Percentiles rank a stretch among this genome's conserved stretches.
Evolutionary conservation across 805 yeast species (phyloP).

Genomic region (Candida stauntonica): DNA sequence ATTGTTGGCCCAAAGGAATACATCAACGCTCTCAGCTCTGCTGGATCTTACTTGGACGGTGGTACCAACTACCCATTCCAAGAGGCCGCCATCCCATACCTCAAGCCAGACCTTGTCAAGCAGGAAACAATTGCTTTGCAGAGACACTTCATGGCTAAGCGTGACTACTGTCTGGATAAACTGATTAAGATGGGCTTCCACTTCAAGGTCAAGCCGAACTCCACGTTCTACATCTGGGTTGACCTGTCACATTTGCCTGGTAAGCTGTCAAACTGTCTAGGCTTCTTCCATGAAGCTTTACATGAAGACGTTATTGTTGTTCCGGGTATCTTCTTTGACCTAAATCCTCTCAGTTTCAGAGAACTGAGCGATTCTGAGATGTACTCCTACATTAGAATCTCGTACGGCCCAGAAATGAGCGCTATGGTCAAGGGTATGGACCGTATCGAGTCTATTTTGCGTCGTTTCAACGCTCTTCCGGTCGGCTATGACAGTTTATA

Average conservation of each 20-base stretch:
- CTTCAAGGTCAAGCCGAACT: slow-evolving; percentile 47
- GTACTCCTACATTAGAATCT: slow-evolving; percentile 54
- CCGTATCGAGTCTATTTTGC: slow-evolving; percentile 48
- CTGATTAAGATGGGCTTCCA: slow-evolving; percentile 49
- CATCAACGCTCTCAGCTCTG: slow-evolving; percentile 49
- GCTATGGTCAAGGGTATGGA: slow-evolving; percentile 54
- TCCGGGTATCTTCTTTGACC: slow-evolving; percentile 59
- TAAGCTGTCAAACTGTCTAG: slow-evolving; percentile 51
- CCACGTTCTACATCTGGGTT: slow-evolving; percentile 58
- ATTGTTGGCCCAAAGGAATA: slow-evolving; percentile 58
- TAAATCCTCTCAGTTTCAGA: slow-evolving; percentile 47
- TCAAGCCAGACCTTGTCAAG: slow-evolving; percentile 46
- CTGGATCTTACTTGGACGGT: slow-evolving; percentile 58
- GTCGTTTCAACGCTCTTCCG: slow-evolving; percentile 40
- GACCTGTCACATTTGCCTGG: slow-evolving; percentile 52
- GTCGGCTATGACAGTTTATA: slow-evolving; percentile 19
- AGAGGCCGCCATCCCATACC: slow-evolving; percentile 51
- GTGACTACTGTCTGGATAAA: slow-evolving; percentile 50
- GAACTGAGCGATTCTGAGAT: slow-evolving; percentile 52
- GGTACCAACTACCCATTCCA: slow-evolving; percentile 61
- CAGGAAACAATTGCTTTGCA: slow-evolving; percentile 55
- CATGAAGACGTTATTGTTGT: slow-evolving; percentile 57
- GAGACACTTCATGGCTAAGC: slow-evolving; percentile 49
- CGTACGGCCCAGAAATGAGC: slow-evolving; percentile 55
- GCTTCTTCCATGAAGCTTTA: slow-evolving; percentile 59